phyloP scores from a whole-genome alignment of 305 asterid species.

The Fraxinus paxiana region DNA sequence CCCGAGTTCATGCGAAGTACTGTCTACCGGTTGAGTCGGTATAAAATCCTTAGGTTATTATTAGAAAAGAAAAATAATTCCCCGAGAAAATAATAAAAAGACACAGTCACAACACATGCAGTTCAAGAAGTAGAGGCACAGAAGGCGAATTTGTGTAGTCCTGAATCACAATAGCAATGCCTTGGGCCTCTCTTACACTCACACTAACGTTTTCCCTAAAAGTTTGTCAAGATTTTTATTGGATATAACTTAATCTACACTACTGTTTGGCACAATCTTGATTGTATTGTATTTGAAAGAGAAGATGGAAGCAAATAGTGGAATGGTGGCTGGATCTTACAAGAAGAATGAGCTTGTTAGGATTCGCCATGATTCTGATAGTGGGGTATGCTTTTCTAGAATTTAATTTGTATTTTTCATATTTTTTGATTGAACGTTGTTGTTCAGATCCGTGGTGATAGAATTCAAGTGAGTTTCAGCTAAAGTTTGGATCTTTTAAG shows the following conservation, averaged over 20 bases:
- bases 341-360: conserved; percentile 67
- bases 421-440: background rate
- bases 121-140: conserved; percentile 17
- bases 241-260: background rate
- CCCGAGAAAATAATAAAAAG: conserved; percentile 25
- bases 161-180: background rate
- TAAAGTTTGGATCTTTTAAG: conserved; percentile 29
- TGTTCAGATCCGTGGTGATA: conserved; percentile 27
- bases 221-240: background rate
- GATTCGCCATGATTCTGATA: conserved; percentile 61
- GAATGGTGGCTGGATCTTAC: conserved; percentile 88
- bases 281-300: background rate
- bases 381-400: conserved; percentile 38
- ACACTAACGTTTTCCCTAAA: background rate
- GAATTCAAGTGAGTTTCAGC: conserved; percentile 14
- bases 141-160: background rate
- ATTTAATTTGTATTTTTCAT: background rate
- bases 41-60: conserved; percentile 22
- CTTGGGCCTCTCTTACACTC: background rate
- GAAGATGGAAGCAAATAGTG: conserved; percentile 69
- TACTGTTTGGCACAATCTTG: background rate
- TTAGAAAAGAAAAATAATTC: background rate
- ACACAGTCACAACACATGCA: conserved; percentile 8
- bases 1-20: background rate
- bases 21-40: conserved; percentile 36